A percentile compares a stretch with the other conserved stretches of the same genome.
phyloP scores from a whole-genome alignment of 2,329 filamentous ascomycete genomes.

The Byssothecium circinans region DNA sequence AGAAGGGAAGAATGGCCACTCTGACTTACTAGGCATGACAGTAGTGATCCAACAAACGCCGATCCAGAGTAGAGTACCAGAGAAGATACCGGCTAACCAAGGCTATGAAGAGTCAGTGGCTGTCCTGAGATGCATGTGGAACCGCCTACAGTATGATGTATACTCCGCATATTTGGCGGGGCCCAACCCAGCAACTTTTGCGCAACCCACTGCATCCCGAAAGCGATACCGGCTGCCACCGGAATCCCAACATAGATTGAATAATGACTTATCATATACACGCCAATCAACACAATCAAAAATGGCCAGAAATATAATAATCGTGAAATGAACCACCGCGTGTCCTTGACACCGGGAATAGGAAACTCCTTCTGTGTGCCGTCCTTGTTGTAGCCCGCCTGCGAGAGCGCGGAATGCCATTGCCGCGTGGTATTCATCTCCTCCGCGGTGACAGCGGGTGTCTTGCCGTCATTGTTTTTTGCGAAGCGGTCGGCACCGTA shows the following conservation, averaged over 20 bases:
- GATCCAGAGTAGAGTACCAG: conserved; percentile 79
- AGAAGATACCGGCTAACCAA: conserved; percentile 92
- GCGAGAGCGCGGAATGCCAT: conserved; percentile 80
- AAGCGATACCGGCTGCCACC: conserved; percentile 65
- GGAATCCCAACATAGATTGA: conserved; percentile 78
- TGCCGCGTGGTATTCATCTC: conserved; percentile 85
- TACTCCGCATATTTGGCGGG: conserved; percentile 81
- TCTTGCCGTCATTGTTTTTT: conserved; percentile 87
- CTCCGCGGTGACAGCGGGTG: conserved; percentile 77
- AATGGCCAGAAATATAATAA: conserved; percentile 93
- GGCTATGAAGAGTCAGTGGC: conserved; percentile 58
- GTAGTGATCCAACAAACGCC: conserved; percentile 74
- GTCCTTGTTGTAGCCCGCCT: conserved; percentile 81
- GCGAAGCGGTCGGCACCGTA: conserved; percentile 94
- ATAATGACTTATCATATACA: conserved; percentile 73
- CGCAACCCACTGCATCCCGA: conserved; percentile 74
- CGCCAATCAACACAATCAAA: conserved; percentile 68
- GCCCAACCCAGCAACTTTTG: conserved; percentile 79
- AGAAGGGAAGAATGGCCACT: background rate
- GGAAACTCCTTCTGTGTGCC: conserved; percentile 75
- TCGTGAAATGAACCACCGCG: conserved; percentile 74
- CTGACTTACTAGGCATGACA: conserved; percentile 69
- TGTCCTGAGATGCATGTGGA: background rate
- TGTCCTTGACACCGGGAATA: conserved; percentile 74
- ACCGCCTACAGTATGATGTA: conserved; percentile 77